Conservation (phyloP, 768 basidiomycete genomes). For the Macrolepiota fuliginosa region DNA sequence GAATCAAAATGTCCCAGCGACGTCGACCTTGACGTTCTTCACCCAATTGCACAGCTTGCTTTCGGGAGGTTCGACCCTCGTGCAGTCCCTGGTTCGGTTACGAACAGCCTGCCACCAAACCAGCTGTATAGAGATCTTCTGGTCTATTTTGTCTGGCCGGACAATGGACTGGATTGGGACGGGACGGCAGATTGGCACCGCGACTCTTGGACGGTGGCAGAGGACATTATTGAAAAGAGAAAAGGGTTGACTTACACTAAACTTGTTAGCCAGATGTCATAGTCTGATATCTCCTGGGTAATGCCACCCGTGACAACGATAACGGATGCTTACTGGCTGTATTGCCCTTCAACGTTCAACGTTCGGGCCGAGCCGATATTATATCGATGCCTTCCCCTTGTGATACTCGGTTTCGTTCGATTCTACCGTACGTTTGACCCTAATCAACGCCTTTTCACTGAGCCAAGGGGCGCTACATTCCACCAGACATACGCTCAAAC, state of each 20-base stretch:
- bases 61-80: conserved; percentile 9
- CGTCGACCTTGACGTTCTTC: conserved; percentile 4
- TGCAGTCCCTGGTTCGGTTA: conserved; percentile 1
- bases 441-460: too few species aligned
- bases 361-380: too few species aligned
- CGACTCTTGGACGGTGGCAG: conserved; percentile 9
- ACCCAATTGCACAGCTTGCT: conserved; percentile 6
- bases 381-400: too few species aligned
- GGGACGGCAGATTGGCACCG: neutral
- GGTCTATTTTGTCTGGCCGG: conserved; percentile 1
- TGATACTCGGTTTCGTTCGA: too few species aligned
- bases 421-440: too few species aligned
- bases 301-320: neutral
- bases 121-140: conserved; percentile 3
- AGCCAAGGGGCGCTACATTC: too few species aligned
- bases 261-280: neutral
- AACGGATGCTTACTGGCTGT: neutral
- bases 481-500: too few species aligned
- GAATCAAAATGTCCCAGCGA: neutral
- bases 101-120: neutral
- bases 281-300: neutral
- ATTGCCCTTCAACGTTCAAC: too few species aligned
- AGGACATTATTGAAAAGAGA: conserved; percentile 8
- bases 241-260: conserved; percentile 1
- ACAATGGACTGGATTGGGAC: conserved; percentile 8